These are phyloP conservation scores for Globisporangium recalcitrans DNA, from an alignment of 352 stramenopile genomes.

Conservation along the genomic window DNA sequence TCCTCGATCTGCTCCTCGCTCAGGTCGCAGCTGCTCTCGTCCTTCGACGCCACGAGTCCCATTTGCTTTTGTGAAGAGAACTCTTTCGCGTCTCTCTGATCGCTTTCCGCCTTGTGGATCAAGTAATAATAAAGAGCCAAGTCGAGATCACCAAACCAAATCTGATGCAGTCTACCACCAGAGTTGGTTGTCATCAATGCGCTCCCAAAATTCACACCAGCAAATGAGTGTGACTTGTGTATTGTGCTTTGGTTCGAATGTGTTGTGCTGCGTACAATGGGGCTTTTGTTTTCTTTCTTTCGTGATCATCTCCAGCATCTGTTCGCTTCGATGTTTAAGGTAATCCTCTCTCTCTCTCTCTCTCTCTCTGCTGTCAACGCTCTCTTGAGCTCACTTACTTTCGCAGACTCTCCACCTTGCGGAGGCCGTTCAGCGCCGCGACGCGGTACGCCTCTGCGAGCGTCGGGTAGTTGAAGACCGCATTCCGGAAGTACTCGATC, in stretches of 20 bases:
- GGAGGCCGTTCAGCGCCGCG: conserved; percentile 67
- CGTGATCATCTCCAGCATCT: not conserved
- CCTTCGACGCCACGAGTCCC: conserved; percentile 16
- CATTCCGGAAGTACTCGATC: conserved; percentile 88
- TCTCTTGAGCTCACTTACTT: conserved; percentile 22
- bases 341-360: not conserved
- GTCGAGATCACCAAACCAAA: not conserved
- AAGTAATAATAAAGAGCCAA: not conserved
- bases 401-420: conserved; percentile 59
- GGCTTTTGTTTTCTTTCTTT: not conserved
- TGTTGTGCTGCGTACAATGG: not conserved
- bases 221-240: not conserved
- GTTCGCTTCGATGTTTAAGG: not conserved
- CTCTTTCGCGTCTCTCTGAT: too few species aligned
- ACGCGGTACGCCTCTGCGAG: conserved; percentile 85
- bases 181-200: not conserved
- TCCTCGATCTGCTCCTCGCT: conserved; percentile 56
- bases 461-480: conserved; percentile 91
- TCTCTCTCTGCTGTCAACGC: not conserved
- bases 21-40: conserved; percentile 28
- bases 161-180: not conserved
- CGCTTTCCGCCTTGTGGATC: not conserved
- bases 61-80: conserved; percentile 16
- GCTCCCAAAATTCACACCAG: not conserved
- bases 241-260: not conserved